Conservation (phyloP, 129 eudicot species). For the Ambrosia artemisiifolia region DNA sequence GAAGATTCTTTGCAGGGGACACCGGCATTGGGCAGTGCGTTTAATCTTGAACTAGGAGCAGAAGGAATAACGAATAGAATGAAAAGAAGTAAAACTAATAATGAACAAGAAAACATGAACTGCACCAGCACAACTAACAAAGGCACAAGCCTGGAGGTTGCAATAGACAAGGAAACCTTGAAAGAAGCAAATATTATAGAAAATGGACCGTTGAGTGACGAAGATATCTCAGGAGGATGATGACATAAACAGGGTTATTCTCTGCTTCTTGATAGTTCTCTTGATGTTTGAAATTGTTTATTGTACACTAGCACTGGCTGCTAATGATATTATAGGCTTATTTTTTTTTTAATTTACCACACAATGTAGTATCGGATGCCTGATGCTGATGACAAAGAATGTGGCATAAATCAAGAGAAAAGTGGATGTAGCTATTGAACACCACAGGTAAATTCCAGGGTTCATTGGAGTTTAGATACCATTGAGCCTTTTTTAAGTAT, state of each 20-base stretch:
- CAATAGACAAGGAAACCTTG: conserved; percentile 8
- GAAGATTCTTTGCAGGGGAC: conserved; percentile 29
- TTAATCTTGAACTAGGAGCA: conserved; percentile 24
- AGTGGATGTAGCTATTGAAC: too few relatives aligned
- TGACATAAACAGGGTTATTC: too few relatives aligned
- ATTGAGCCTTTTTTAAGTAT: background rate
- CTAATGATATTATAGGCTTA: too few relatives aligned
- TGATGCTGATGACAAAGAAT: too few relatives aligned
- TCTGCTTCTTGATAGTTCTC: too few relatives aligned
- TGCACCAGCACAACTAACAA: conserved; percentile 17
- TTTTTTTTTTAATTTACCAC: too few relatives aligned
- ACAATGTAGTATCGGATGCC: too few relatives aligned
- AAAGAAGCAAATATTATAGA: conserved; percentile 21
- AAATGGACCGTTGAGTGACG: conserved; percentile 1
- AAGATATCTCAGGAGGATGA: too few relatives aligned
- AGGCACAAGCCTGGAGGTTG: conserved; percentile 13
- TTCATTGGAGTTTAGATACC: background rate
- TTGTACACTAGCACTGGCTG: too few relatives aligned
- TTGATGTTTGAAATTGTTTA: too few relatives aligned
- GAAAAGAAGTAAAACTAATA: background rate
- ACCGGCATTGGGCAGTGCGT: conserved; percentile 8
- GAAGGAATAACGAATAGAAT: conserved; percentile 19
- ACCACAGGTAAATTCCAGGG: too few relatives aligned
- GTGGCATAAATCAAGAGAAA: too few relatives aligned
- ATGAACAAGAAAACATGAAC: conserved; percentile 17